Conservation (phyloP, 371 early-diverging fungal species). For the Nematocida displodere region DNA sequence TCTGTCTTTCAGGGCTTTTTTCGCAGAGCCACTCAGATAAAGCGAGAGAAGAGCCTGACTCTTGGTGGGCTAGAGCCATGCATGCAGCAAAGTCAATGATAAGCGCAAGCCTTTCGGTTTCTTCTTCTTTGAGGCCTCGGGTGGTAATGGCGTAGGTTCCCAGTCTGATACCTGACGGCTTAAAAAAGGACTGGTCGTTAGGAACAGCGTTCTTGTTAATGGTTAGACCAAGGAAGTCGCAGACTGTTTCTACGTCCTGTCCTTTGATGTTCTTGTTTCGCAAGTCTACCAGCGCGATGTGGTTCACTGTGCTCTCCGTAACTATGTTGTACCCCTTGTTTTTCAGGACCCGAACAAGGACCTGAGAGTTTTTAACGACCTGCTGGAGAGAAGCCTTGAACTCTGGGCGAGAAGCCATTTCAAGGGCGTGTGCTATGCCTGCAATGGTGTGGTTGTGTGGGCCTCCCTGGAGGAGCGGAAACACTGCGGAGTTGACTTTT, state of each 20-base stretch:
- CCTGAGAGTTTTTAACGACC: conserved; percentile 77
- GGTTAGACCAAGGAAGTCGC: conserved; percentile 81
- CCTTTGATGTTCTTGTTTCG: conserved; percentile 28
- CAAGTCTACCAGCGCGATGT: conserved; percentile 40
- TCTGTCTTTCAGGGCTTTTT: neutral
- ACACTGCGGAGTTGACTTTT: conserved; percentile 87
- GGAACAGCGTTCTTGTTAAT: conserved; percentile 97
- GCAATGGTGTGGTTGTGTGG: conserved; percentile 98
- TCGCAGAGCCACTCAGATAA: neutral
- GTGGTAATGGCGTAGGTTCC: conserved; percentile 89
- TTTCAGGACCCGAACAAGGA: conserved; percentile 67
- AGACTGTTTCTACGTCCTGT: conserved; percentile 69
- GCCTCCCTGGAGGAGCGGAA: conserved; percentile 96
- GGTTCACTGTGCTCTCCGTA: conserved; percentile 41
- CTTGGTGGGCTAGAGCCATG: neutral
- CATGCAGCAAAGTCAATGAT: conserved; percentile 67
- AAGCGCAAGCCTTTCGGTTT: conserved; percentile 76
- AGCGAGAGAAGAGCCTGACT: neutral
- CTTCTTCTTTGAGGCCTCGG: conserved; percentile 76
- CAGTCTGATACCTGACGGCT: conserved; percentile 85
- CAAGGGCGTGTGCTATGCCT: conserved; percentile 86
- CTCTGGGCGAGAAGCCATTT: conserved; percentile 75
- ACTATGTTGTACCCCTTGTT: neutral
- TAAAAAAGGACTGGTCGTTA: conserved; percentile 81
- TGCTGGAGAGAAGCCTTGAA: conserved; percentile 82